phyloP scores from a whole-genome alignment of 768 basidiomycete genomes.

The Saitozyma sp. region DNA sequence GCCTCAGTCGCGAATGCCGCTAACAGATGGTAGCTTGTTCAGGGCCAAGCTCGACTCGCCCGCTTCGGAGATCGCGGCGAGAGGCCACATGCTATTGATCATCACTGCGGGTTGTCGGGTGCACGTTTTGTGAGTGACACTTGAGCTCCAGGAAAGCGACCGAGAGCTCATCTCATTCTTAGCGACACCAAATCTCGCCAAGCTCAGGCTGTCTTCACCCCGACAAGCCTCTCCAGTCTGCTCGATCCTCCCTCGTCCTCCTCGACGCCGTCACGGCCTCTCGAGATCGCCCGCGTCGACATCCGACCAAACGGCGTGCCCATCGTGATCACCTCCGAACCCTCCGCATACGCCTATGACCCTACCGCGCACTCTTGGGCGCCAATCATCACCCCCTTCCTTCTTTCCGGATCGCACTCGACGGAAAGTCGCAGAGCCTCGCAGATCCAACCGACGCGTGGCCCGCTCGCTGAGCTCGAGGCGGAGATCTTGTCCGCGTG shows the following conservation, averaged over 20 bases:
- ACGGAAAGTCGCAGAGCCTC: background rate
- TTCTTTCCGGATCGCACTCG: background rate
- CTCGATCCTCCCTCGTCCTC: conserved; percentile 61
- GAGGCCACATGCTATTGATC: conserved; percentile 66
- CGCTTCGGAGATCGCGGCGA: conserved; percentile 68
- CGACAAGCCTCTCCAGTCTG: conserved; percentile 56
- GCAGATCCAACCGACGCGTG: background rate
- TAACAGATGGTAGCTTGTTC: too few species aligned
- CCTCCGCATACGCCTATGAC: conserved; percentile 80
- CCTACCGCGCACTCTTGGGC: conserved; percentile 66
- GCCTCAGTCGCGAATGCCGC: background rate
- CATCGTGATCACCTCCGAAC: conserved; percentile 71
- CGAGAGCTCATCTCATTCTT: conserved; percentile 13
- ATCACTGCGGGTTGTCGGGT: conserved; percentile 72
- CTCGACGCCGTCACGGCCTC: conserved; percentile 1
- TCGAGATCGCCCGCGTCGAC: conserved; percentile 62
- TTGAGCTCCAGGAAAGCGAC: background rate
- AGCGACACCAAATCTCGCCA: conserved; percentile 76
- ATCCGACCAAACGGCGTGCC: conserved; percentile 80
- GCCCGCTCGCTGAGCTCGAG: conserved; percentile 48
- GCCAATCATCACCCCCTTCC: conserved; percentile 68
- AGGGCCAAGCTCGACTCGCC: too few species aligned
- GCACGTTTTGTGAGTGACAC: conserved; percentile 68
- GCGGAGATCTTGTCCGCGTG: conserved; percentile 27
- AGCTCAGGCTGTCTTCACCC: conserved; percentile 57